These are phyloP conservation scores for Fraxinus dipetala DNA, from an alignment of 305 asterid genomes.

Conservation along the genomic window DNA sequence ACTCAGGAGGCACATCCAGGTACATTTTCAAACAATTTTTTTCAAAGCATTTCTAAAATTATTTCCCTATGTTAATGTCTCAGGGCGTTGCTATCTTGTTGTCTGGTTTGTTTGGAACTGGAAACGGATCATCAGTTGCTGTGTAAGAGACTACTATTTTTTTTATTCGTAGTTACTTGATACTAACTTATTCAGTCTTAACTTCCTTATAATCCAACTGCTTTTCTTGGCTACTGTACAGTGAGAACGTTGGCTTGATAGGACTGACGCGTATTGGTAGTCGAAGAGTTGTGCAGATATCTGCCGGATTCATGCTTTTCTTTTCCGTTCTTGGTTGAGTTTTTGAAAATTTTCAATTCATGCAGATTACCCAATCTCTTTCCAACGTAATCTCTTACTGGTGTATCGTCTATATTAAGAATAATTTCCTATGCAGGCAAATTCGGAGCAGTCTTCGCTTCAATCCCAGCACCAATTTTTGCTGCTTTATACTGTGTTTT, in stretches of 20 bases:
- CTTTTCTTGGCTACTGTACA: conserved; percentile 21
- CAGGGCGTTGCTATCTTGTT: conserved; percentile 55
- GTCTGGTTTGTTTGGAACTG: conserved; percentile 56
- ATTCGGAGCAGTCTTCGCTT: conserved; percentile 66
- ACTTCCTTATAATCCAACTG: not conserved
- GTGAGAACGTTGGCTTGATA: conserved; percentile 58
- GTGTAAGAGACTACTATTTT: conserved; percentile 33
- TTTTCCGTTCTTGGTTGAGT: conserved; percentile 51
- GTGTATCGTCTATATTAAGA: not conserved
- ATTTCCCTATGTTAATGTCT: not conserved
- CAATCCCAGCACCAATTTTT: conserved; percentile 48
- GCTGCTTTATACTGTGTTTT: conserved; percentile 60
- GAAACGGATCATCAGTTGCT: conserved; percentile 47
- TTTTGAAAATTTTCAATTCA: not conserved
- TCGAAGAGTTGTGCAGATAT: conserved; percentile 62
- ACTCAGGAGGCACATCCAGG: not conserved
- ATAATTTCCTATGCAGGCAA: conserved; percentile 34
- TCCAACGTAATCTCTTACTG: not conserved
- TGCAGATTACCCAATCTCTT: not conserved
- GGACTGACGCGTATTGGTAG: conserved; percentile 62
- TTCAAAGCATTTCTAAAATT: not conserved
- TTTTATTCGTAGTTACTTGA: not conserved
- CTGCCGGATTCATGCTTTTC: conserved; percentile 67
- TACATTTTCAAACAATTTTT: not conserved
- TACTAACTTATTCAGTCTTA: not conserved